phyloP scores from a whole-genome alignment of 2,329 filamentous ascomycete genomes.

The Dactylella cylindrospora region DNA sequence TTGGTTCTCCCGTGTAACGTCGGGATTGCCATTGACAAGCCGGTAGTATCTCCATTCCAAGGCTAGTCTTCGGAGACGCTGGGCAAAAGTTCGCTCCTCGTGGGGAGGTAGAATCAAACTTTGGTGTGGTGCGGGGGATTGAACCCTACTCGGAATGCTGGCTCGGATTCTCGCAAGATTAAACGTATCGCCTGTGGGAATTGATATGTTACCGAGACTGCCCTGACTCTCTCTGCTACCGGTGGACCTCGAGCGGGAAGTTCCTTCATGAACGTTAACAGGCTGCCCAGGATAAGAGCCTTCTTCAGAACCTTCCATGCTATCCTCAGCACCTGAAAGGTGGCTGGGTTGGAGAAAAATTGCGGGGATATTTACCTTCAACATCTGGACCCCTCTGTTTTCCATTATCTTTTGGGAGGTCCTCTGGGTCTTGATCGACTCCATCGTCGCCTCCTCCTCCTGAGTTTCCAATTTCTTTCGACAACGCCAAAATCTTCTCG shows the following conservation, averaged over 20 bases:
- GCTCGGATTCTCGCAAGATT: conserved; percentile 44
- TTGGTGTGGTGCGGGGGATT: conserved; percentile 35
- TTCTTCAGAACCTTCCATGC: conserved; percentile 39
- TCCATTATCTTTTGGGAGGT: conserved; percentile 30
- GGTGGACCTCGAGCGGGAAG: conserved; percentile 37
- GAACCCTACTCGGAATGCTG: conserved; percentile 39
- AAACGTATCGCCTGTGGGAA: conserved; percentile 36
- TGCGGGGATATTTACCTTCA: conserved; percentile 44
- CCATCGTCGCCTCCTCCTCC: conserved; percentile 23
- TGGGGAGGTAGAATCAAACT: conserved; percentile 40
- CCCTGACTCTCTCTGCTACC: conserved; percentile 41
- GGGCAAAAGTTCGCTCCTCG: conserved; percentile 43
- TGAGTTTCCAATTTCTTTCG: conserved; percentile 36
- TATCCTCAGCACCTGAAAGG: conserved; percentile 35
- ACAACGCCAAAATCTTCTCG: conserved; percentile 36
- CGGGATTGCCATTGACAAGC: conserved; percentile 35
- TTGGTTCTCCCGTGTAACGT: conserved; percentile 39
- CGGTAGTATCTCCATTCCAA: conserved; percentile 42
- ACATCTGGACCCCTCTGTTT: conserved; percentile 25
- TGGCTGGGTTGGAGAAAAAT: conserved; percentile 33
- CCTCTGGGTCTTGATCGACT: conserved; percentile 30
- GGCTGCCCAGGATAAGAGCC: conserved; percentile 35
- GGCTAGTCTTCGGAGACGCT: conserved; percentile 41
- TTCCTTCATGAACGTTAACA: conserved; percentile 26
- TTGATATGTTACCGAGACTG: conserved; percentile 21